A percentile compares a stretch with the other conserved stretches of the same genome.
Evolutionary conservation across 495 filamentous ascomycete genomes (phyloP).

Genomic region (Aspergillus haitiensis): DNA sequence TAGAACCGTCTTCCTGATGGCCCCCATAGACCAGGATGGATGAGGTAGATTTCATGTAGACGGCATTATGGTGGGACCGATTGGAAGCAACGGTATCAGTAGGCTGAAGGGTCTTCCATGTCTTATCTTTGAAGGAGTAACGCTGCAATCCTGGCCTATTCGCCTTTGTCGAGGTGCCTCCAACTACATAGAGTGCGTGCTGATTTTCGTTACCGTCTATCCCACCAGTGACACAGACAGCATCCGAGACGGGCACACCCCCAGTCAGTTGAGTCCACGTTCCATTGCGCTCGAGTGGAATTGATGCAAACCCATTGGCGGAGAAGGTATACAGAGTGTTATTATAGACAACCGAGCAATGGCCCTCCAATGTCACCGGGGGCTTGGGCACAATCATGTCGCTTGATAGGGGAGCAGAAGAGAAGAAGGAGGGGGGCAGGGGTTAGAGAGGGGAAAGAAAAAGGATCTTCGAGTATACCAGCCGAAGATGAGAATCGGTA

Average conservation of each 20-base stretch:
- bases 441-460: conserved; percentile 15
- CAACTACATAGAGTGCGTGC: conserved; percentile 78
- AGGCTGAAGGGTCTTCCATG: conserved; percentile 70
- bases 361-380: conserved; percentile 61
- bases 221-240: conserved; percentile 68
- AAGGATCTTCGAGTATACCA: conserved; percentile 31
- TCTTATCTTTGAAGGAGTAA: conserved; percentile 71
- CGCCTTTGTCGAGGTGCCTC: conserved; percentile 59
- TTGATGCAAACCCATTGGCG: conserved; percentile 68
- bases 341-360: conserved; percentile 80
- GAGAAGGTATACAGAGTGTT: conserved; percentile 87
- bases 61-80: conserved; percentile 70
- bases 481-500: conserved; percentile 30
- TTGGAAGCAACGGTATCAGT: conserved; percentile 59
- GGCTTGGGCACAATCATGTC: conserved; percentile 68
- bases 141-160: conserved; percentile 78
- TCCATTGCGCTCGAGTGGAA: conserved; percentile 65
- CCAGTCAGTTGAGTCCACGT: conserved; percentile 65
- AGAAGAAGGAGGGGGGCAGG: not conserved
- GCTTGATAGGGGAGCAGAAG: conserved; percentile 14
- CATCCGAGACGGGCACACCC: conserved; percentile 69
- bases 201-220: conserved; percentile 55
- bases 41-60: conserved; percentile 68
- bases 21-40: conserved; percentile 84
- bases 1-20: conserved; percentile 53